These are phyloP conservation scores for Fagopyrum esculentum DNA, from an alignment of 148 eudicot species.

Conservation along the genomic window DNA sequence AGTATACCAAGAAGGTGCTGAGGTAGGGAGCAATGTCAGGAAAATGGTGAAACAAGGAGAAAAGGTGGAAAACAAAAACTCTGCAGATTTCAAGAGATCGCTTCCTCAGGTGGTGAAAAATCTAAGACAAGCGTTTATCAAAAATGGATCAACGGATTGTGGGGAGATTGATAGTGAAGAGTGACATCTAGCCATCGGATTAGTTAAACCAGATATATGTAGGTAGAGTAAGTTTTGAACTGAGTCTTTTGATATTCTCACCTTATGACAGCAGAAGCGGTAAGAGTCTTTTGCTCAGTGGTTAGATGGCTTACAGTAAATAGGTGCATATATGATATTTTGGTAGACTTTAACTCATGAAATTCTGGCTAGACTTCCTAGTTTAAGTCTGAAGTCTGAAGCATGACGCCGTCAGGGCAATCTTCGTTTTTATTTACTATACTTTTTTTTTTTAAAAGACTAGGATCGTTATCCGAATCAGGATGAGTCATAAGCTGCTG, in stretches of 20 bases:
- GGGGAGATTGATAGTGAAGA: slow-evolving; percentile 34
- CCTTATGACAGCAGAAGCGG: neutral
- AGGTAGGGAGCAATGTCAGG: slow-evolving; percentile 36
- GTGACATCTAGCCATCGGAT: neutral
- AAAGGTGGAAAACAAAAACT: slow-evolving; percentile 18
- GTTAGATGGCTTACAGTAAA: slow-evolving; percentile 1
- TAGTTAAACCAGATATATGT: neutral
- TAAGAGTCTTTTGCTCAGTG: neutral
- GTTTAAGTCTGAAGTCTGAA: neutral
- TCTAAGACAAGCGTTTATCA: slow-evolving; percentile 33
- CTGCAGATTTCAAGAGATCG: slow-evolving; percentile 30
- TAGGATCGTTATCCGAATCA: neutral
- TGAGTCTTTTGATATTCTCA: neutral
- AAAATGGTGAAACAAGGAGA: slow-evolving; percentile 28
- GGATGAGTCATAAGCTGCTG: neutral
- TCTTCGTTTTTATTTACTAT: neutral
- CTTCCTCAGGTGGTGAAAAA: slow-evolving; percentile 33
- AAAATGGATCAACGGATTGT: slow-evolving; percentile 46
- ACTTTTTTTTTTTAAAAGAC: neutral
- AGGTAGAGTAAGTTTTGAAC: neutral
- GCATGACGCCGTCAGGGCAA: neutral
- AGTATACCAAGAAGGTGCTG: slow-evolving; percentile 61
- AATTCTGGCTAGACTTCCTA: neutral
- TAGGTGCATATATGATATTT: neutral
- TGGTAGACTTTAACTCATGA: neutral